Evolutionary conservation across 371 early-diverging fungal species (phyloP).

Genomic region (Haplosporangium sp.): DNA sequence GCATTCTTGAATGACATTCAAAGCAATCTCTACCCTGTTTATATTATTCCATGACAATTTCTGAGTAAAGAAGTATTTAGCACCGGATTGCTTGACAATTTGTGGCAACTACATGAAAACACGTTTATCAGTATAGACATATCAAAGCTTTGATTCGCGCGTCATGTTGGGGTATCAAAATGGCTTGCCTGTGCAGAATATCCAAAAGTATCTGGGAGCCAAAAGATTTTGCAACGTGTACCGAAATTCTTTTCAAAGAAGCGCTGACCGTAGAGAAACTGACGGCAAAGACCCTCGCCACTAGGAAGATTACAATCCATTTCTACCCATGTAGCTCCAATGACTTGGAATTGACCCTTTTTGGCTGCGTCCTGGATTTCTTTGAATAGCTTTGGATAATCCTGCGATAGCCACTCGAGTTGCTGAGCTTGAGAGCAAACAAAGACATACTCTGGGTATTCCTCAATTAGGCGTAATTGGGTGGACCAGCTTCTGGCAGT

Average conservation of each 20-base stretch:
- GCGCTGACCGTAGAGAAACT: conserved; percentile 93
- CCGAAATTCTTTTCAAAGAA: conserved; percentile 91
- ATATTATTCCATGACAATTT: conserved; percentile 99
- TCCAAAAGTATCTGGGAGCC: conserved; percentile 96
- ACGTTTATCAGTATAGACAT: background rate
- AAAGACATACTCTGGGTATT: conserved; percentile 90
- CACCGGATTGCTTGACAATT: conserved; percentile 83
- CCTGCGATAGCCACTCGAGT: conserved; percentile 89
- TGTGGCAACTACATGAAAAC: conserved; percentile 85
- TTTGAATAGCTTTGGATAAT: conserved; percentile 88
- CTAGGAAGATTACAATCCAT: conserved; percentile 98
- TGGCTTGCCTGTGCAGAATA: conserved; percentile 56
- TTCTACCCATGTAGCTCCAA: conserved; percentile 98
- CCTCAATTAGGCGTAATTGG: conserved; percentile 86
- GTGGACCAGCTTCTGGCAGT: conserved; percentile 93
- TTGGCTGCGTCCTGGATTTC: conserved; percentile 78
- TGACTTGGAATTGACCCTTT: conserved; percentile 90
- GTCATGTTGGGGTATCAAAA: conserved; percentile 15
- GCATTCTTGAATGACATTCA: background rate
- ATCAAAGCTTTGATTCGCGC: conserved; percentile 63
- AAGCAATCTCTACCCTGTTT: conserved; percentile 74
- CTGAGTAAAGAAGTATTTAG: conserved; percentile 97
- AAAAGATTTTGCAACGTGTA: conserved; percentile 83
- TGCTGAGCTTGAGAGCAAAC: conserved; percentile 96
- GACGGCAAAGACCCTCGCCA: conserved; percentile 94